Evolutionary conservation across 108 stramenopile species (phyloP).

Genomic region (Fragilaria radians): DNA sequence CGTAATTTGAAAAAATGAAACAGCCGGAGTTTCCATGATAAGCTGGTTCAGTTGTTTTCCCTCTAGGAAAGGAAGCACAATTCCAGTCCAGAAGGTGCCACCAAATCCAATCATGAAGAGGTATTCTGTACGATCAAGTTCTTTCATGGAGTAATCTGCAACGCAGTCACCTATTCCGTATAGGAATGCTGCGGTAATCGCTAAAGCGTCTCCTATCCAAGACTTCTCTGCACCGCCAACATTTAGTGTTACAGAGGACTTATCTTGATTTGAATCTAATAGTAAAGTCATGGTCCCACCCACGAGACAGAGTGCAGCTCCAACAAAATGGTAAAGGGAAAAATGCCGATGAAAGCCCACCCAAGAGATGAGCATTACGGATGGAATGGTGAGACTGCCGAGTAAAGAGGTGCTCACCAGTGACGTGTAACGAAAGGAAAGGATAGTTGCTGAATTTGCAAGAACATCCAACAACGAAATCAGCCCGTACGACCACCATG

Average conservation of each 20-base stretch:
- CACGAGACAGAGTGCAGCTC: slow-evolving; percentile 35
- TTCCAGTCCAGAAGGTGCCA: slow-evolving; percentile 35
- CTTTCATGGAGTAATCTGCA: slow-evolving; percentile 54
- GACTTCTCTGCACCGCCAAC: slow-evolving; percentile 2
- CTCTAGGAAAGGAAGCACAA: slow-evolving; percentile 37
- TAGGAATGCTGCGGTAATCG: slow-evolving; percentile 42
- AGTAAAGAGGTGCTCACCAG: slow-evolving; percentile 78
- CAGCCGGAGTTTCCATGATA: background rate
- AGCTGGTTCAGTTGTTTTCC: slow-evolving; percentile 13
- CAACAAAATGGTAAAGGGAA: slow-evolving; percentile 29
- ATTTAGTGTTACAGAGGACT: background rate
- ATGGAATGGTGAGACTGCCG: slow-evolving; percentile 80
- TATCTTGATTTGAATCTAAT: slow-evolving; percentile 14
- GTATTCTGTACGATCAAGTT: slow-evolving; percentile 58
- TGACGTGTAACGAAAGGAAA: slow-evolving; percentile 71
- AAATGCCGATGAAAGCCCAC: slow-evolving; percentile 39
- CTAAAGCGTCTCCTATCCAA: slow-evolving; percentile 49
- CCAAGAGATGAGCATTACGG: slow-evolving; percentile 70
- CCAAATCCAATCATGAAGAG: slow-evolving; percentile 68
- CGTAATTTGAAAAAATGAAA: slow-evolving; percentile 1
- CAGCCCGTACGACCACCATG: slow-evolving; percentile 43
- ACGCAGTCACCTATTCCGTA: slow-evolving; percentile 56
- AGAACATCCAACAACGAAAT: slow-evolving; percentile 65
- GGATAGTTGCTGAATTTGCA: slow-evolving; percentile 60
- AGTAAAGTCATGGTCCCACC: slow-evolving; percentile 37